phyloP scores from a whole-genome alignment of 148 eudicot genomes.

The Rhododendron molle region DNA sequence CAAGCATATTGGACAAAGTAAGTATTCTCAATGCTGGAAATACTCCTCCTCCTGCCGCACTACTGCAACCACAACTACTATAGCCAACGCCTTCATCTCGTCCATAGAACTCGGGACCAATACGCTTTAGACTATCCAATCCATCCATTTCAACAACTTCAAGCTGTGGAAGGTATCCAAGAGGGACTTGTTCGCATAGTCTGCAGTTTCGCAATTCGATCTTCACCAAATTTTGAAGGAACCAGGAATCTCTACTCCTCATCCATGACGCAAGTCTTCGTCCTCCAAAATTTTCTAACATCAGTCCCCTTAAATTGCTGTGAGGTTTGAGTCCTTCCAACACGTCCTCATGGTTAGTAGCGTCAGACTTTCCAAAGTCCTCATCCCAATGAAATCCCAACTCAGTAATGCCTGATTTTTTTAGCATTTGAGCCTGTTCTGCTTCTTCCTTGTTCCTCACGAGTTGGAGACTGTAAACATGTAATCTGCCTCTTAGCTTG shows the following conservation, averaged over 20 bases:
- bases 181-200: no score
- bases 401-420: not conserved
- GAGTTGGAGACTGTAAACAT: not conserved
- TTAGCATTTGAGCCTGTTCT: not conserved
- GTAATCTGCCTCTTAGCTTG: not conserved
- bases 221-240: not conserved
- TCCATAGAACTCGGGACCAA: no score
- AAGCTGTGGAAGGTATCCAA: no score
- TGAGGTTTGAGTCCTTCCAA: not conserved
- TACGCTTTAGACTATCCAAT: no score
- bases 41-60: no score
- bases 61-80: no score
- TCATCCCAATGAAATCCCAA: not conserved
- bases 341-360: not conserved
- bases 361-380: not conserved
- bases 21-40: not conserved
- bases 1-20: not conserved
- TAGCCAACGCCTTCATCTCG: no score
- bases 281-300: not conserved
- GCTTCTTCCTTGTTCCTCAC: not conserved
- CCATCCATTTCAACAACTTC: no score
- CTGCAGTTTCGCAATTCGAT: not conserved
- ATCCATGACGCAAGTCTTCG: not conserved
- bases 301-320: not conserved
- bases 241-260: not conserved